Evolutionary conservation across 1,284 basidiomycete species (phyloP), one percentile per base, ranked within the genome.

Genomic region (Naganishia albida): DNA sequence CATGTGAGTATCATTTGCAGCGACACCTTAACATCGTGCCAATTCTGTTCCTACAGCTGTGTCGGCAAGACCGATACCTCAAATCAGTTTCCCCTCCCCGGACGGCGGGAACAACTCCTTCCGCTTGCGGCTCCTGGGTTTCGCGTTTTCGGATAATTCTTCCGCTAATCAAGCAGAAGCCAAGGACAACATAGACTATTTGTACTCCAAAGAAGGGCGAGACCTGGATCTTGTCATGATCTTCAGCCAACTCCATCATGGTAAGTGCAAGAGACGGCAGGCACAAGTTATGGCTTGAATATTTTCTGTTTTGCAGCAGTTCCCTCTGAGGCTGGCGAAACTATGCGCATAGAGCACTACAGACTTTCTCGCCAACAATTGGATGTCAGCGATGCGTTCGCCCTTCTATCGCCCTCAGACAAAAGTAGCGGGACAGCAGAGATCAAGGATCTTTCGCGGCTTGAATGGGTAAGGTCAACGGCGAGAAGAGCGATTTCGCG

Each of bases 321-420:
- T 7, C 28, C 43, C 25, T n/a, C 40, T 2, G 28, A 52, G 7
- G 15, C 7, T 2, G 26, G 43, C 15, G 16, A 52, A 30, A 28
- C 39, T 10, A 52, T 26, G 25, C 57, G 46, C 2, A 38, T 59
- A 10, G 49, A 34, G n/a, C 39, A 44, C 18, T 59, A 52, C 48
- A 52, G 39, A 23, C 26, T 65, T 18, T 49, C 40, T 15, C 46
- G 50, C 23, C 30, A 50, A 30, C 49, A 65, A 18, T 10, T 65
- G n/a, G 55, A 57, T 42, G 48, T 65, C 7, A 65, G 63, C 40
- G 55, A 59, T 28, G 63, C 63, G 12, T 65, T 65, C 25, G 55
- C 18, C n/a, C 20, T 25, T 10, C 30, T 65, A 18, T 26, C 54
- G 39, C 40, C 63, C 16, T 18, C 55, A 4, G 55, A 54, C 25